Base-by-base conservation (phyloP, 78 protist species). In the Guillardia theta region DNA sequence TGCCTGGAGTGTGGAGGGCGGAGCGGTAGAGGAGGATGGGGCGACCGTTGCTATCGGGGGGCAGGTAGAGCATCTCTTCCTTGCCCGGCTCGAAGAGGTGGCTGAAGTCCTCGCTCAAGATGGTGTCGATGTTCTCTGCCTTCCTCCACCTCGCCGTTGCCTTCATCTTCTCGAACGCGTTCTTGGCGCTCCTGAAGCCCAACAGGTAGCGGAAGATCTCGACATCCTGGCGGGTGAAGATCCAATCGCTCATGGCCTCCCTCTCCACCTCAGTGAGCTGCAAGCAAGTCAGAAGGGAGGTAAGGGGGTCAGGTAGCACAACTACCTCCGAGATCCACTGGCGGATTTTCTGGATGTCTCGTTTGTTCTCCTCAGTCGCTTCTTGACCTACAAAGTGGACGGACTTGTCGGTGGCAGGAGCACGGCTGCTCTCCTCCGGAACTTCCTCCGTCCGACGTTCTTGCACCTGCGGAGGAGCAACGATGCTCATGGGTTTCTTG, bases 31-130 rank as follows among this genome's bases (percentile, higher is more conserved):
- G 90, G 33, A 78, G 45, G 1, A 78, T 43, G 15, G 90, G 90
- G 6, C 90, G 90, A 36, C 39, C 48, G 33, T 43, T 12, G 53
- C 3, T 43, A 30, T 78, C 90, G 18, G 39, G 90, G 0, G 90
- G 90, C 0, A 78, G 90, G 50, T 43, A 78, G 44, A 78, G n/a
- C 90, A 78, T 78, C 48, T 78, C 90, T 5, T 78, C 90, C 83
- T 70, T 70, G 48, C 90, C 50, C 22, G 45, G 3, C 48, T 78
- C 90, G 50, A 78, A 78, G 53, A 18, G 15, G 8, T 37, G 37
- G 39, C 48, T 43, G 90, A 78, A n/a, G 50, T 37, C 50, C 90
- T 78, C 90, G 30, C 50, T 21, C 50, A 78, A 19, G 48, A 78
- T 78, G 18, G 9, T 78, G 90, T 78, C 90, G n/a, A 78, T 43